Evolutionary conservation across 257 asterid genomes (phyloP).

Genomic region (Solanum rostratum): DNA sequence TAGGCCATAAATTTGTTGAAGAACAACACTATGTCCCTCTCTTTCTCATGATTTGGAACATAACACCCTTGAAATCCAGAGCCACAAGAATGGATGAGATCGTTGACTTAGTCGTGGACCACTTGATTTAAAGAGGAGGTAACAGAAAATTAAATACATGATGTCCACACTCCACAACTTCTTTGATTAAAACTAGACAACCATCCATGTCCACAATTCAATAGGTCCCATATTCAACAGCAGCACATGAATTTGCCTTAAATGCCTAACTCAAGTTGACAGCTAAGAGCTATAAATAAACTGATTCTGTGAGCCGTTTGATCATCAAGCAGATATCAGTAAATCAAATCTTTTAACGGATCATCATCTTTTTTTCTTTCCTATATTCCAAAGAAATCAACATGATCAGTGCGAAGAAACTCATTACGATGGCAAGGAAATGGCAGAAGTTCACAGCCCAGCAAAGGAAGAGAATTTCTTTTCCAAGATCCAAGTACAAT

Average conservation of each 20-base stretch:
- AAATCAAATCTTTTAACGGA: neutral
- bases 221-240: neutral
- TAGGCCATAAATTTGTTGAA: neutral
- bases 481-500: neutral
- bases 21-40: neutral
- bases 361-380: neutral
- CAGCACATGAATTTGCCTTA: neutral
- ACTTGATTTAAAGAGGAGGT: neutral
- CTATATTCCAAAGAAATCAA: neutral
- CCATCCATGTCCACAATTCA: neutral
- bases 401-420: neutral
- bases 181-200: no score
- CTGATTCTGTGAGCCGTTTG: neutral
- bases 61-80: neutral
- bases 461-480: neutral
- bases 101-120: neutral
- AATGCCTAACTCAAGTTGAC: neutral
- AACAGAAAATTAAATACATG: neutral
- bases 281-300: neutral
- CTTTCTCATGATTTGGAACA: neutral
- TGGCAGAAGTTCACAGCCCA: neutral
- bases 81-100: neutral
- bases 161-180: no score
- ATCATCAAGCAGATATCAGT: neutral
- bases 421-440: neutral